These are phyloP conservation scores for Suillus lakei DNA, from an alignment of 768 basidiomycete species.

Conservation along the genomic window DNA sequence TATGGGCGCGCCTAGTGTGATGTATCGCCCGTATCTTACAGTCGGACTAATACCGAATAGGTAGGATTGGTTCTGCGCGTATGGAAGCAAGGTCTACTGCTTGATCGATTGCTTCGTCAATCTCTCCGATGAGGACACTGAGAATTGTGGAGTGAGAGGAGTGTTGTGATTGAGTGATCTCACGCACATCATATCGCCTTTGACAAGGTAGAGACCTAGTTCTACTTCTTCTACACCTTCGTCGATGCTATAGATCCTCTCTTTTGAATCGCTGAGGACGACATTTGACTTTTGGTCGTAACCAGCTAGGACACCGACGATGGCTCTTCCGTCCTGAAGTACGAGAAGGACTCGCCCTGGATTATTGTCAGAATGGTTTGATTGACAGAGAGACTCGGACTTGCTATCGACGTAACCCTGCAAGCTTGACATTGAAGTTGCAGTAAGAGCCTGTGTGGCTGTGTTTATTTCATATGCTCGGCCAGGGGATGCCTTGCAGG, in stretches of 20 bases:
- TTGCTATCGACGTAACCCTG: constrained; percentile 90
- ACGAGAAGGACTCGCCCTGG: constrained; percentile 90
- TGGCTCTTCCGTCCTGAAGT: constrained; percentile 94
- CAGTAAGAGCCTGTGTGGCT: constrained; percentile 12
- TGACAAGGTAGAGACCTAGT: constrained; percentile 94
- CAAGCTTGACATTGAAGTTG: constrained; percentile 75
- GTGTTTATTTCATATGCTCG: constrained; percentile 5
- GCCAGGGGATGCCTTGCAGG: neutral
- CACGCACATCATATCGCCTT: constrained; percentile 97
- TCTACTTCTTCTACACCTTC: constrained; percentile 95
- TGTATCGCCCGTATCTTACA: neutral
- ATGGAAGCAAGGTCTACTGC: constrained; percentile 76
- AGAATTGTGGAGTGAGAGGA: neutral
- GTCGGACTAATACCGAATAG: constrained; percentile 68
- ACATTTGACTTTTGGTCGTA: constrained; percentile 97
- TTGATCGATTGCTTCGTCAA: constrained; percentile 83
- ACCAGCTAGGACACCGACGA: constrained; percentile 90
- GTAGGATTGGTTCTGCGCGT: constrained; percentile 85
- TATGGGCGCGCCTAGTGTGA: neutral
- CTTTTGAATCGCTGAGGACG: constrained; percentile 91
- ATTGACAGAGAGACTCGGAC: constrained; percentile 29
- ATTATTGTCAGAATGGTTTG: constrained; percentile 2
- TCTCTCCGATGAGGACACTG: constrained; percentile 81
- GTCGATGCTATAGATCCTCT: constrained; percentile 90
- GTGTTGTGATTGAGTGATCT: neutral